Base-by-base conservation (phyloP, 495 filamentous ascomycete species). In the Hyaloscypha finlandica region DNA sequence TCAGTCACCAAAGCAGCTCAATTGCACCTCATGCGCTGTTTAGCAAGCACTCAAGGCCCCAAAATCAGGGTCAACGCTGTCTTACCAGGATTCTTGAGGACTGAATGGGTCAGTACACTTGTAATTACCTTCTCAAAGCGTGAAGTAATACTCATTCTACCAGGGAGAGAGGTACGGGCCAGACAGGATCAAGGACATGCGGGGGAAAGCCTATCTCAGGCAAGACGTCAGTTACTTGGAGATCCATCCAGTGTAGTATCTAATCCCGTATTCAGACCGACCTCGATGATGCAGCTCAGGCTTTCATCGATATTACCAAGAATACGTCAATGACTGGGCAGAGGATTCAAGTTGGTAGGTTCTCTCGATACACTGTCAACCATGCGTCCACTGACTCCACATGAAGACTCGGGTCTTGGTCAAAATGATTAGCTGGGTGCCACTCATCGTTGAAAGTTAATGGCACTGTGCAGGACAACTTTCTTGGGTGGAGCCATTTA, bases 11-110 rank as follows among this genome's bases (percentile, higher is more conserved):
- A 92, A 71, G 85, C 88, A 0, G 77, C 52, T 37, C 85, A 84
- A 30, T 71, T 93, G 54, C 90, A 92, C 68, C 76, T 92, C 52
- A 88, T 92, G 83, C 89, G 88, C 67, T 89, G 88, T 68, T 80
- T 92, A n/a, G 90, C 89, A 1, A 78, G 78, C 60, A 86, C 81
- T 0, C 87, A 90, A 68, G 90, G 89, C 1, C 77, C 82, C 6
- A 91, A 91, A 68, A 75, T 88, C 19, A 79, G 90, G 20, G 78
- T 90, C 32, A 92, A 92, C 74, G 88, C 89, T 35, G 82, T 90
- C 0, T 74, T 88, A 55, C 90, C 90, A 4, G 88, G 89, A 14
- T 77, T 91, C 35, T 71, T 92, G 58, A 73, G 89, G 59, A 93
- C 90, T 6, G 90, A 92, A 76, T 92, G 90, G 90, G 89, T 89